These are phyloP conservation scores for Colletotrichum tanaceti DNA, from an alignment of 2,329 filamentous ascomycete species.

Conservation along the genomic window DNA sequence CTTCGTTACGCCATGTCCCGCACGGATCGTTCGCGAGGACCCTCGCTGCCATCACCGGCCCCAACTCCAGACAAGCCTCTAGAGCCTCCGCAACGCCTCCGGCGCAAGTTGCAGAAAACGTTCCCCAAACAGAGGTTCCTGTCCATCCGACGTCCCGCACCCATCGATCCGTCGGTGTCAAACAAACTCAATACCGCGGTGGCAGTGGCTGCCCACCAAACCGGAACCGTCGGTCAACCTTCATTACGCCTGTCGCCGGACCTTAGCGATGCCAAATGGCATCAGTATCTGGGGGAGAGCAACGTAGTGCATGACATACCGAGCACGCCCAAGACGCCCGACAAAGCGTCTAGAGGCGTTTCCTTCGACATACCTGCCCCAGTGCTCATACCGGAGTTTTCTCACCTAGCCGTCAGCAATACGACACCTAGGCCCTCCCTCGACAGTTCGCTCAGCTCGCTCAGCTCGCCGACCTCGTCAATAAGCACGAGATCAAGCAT, in stretches of 20 bases:
- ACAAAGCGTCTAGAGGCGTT: slow-evolving; percentile 14
- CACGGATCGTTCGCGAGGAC: slow-evolving; percentile 43
- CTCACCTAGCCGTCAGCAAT: slow-evolving; percentile 51
- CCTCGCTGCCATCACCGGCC: slow-evolving; percentile 42
- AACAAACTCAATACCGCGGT: slow-evolving; percentile 31
- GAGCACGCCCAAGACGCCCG: slow-evolving; percentile 38
- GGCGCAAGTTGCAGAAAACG: slow-evolving; percentile 48
- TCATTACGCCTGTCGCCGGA: slow-evolving; percentile 47
- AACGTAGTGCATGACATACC: slow-evolving; percentile 41
- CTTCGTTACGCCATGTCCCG: slow-evolving; percentile 22
- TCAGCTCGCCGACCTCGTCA: slow-evolving; percentile 40
- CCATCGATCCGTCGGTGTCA: slow-evolving; percentile 45
- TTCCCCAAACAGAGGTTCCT: slow-evolving; percentile 46
- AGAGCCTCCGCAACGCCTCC: slow-evolving; percentile 39
- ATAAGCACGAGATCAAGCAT: slow-evolving; percentile 46
- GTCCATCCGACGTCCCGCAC: slow-evolving; percentile 44
- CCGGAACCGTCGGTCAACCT: slow-evolving; percentile 32
- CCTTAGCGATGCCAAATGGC: slow-evolving; percentile 50
- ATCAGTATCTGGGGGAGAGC: slow-evolving; percentile 47
- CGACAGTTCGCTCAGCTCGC: slow-evolving; percentile 37
- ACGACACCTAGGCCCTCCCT: slow-evolving; percentile 39
- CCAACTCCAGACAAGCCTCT: slow-evolving; percentile 37
- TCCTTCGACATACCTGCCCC: slow-evolving; percentile 41
- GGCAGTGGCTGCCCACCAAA: slow-evolving; percentile 37
- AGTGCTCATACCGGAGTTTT: slow-evolving; percentile 50